Evolutionary conservation across 1,284 basidiomycete genomes (phyloP).

Genomic region (Cystobasidiaceae sp.): DNA sequence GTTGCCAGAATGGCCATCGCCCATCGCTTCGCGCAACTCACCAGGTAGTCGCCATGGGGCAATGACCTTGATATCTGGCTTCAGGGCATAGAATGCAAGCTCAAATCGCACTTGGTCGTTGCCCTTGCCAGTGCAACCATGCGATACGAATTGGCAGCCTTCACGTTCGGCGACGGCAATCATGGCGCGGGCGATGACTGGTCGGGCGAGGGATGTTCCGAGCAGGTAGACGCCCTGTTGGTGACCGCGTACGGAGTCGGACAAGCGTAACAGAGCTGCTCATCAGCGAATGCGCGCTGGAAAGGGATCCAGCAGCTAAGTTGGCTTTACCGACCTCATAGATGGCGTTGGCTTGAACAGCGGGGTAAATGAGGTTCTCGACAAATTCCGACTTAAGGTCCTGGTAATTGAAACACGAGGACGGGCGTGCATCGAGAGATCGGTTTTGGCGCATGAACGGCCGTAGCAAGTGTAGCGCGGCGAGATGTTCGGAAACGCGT

Average conservation of each 20-base stretch:
- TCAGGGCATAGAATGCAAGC: slow-evolving; percentile 96
- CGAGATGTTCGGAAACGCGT: no score
- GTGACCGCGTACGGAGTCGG: background rate
- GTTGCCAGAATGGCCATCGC: background rate
- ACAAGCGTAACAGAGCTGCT: background rate
- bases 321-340: slow-evolving; percentile 65
- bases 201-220: slow-evolving; percentile 94
- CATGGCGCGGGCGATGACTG: slow-evolving; percentile 99
- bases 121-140: slow-evolving; percentile 98
- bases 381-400: slow-evolving; percentile 95
- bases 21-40: no score
- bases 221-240: slow-evolving; percentile 88
- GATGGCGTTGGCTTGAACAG: slow-evolving; percentile 97
- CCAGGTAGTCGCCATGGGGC: slow-evolving; percentile 95
- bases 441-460: no score
- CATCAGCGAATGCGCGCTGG: background rate
- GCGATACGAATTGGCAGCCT: slow-evolving; percentile 92
- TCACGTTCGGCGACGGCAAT: slow-evolving; percentile 85
- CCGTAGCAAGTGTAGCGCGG: no score
- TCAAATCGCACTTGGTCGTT: slow-evolving; percentile 99
- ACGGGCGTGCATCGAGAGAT: no score
- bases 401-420: slow-evolving; percentile 49
- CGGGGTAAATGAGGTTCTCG: slow-evolving; percentile 90
- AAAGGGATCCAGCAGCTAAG: background rate
- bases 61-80: slow-evolving; percentile 97